Conservation (phyloP, 2,329 filamentous ascomycete species). For the Aspergillus cejpii region DNA sequence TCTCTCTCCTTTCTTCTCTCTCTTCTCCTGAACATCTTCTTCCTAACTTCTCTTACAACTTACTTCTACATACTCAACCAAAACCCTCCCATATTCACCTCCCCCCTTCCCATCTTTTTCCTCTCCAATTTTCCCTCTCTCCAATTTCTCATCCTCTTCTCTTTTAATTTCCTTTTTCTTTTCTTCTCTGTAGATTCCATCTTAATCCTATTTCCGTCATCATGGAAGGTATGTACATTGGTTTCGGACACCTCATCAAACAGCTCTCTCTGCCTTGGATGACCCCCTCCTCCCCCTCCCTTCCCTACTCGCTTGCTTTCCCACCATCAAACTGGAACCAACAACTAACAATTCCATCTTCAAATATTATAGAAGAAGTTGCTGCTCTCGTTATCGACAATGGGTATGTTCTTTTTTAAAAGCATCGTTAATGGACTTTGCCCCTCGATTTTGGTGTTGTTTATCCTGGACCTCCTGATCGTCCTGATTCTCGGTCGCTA, state of each 20-base stretch:
- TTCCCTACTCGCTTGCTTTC: conserved; percentile 14
- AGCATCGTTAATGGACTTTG: conserved; percentile 10
- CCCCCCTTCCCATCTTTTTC: conserved; percentile 38
- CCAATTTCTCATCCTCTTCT: conserved; percentile 26
- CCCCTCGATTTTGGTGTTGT: not conserved
- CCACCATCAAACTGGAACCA: conserved; percentile 11
- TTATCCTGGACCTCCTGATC: not conserved
- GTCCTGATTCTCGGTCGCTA: not conserved
- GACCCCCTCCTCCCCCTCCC: conserved; percentile 9
- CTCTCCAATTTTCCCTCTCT: conserved; percentile 27
- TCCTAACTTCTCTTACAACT: conserved; percentile 17
- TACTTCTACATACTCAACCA: conserved; percentile 14
- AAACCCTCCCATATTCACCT: conserved; percentile 30
- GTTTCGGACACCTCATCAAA: conserved; percentile 29
- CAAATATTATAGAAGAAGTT: conserved; percentile 78
- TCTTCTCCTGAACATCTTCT: conserved; percentile 9
- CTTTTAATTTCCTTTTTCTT: conserved; percentile 28
- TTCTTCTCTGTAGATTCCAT: conserved; percentile 22
- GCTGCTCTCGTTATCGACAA: conserved; percentile 99
- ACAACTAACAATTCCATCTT: conserved; percentile 35
- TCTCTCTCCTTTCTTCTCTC: conserved; percentile 4
- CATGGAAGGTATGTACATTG: conserved; percentile 65
- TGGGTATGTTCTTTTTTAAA: conserved; percentile 71
- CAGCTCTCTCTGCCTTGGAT: conserved; percentile 13
- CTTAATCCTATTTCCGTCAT: conserved; percentile 38